Base-by-base conservation (phyloP, 2,329 filamentous ascomycete genomes). In the Cadophora malorum region DNA sequence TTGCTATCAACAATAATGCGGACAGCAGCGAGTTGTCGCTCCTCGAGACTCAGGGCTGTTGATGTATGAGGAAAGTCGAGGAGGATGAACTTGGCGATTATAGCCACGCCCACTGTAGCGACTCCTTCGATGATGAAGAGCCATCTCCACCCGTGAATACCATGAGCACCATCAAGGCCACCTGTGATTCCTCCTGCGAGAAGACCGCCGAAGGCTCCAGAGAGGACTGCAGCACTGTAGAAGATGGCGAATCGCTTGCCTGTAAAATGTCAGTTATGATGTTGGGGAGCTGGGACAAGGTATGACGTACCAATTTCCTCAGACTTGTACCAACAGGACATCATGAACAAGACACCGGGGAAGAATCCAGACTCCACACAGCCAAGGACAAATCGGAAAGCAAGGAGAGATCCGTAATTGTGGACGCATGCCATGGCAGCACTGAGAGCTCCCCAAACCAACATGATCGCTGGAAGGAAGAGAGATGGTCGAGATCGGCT, bases 261-360 rank as follows among this genome's bases (percentile, higher is more conserved):
- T 64, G 14, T 16, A 25, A 23, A 12, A 10, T 33, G 49, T 68
- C 35, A 65, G n/a, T 31, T 14, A 23, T 35, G 50, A 16, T 28
- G 28, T 28, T 28, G 3, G 25, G 28, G 19, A n/a, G 33, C 33
- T 31, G 35, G 41, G 19, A 33, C 16, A 28, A 2, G 3, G 4
- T 3, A 21, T 14, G 21, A 23, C 62, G 14, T 64, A 66, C 83
- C 83, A 70, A 84, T 81, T 72, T 86, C 84, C 3, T 81, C 76
- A 38, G 80, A 81, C 74, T 84, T 86, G 73, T 88, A 88, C 84
- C 85, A 88, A 1, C 82, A 85, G 0, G 81, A 84, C n/a, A 88
- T 78, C 49, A 86, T 79, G 45, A 83, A 80, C 14, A 86, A 74
- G 2, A 85, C 82, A 23, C 84, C 85, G 0, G 85, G 85, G 3